phyloP scores from a whole-genome alignment of 495 filamentous ascomycete species.

The Gamarada debralockiae region DNA sequence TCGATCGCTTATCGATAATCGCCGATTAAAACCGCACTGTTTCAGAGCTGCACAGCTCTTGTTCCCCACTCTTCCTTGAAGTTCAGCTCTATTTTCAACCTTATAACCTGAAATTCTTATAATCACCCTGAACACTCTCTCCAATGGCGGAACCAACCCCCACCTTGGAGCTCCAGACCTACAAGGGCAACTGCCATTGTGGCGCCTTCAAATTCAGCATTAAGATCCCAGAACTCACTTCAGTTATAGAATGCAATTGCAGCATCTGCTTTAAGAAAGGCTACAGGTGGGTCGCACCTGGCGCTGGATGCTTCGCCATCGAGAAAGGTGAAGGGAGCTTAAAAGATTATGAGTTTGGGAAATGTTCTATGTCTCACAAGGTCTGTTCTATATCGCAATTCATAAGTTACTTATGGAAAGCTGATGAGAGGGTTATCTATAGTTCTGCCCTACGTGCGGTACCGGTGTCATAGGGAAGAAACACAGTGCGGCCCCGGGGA shows the following conservation, averaged over 20 bases:
- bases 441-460: conserved; percentile 21
- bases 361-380: no score
- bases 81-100: no score
- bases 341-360: conserved; percentile 19
- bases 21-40: no score
- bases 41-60: no score
- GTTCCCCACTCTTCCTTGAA: no score
- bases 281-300: conserved; percentile 34
- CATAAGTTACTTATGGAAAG: no score
- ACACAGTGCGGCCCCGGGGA: no score
- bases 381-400: no score
- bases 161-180: conserved; percentile 40
- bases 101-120: no score
- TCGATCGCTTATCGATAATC: no score
- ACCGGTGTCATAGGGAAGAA: conserved; percentile 9
- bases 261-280: conserved; percentile 46
- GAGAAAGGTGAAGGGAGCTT: conserved; percentile 11
- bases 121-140: no score
- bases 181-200: conserved; percentile 57
- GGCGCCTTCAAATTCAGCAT: conserved; percentile 42
- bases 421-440: conserved; percentile 13
- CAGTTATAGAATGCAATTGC: conserved; percentile 42
- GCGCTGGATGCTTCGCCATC: conserved; percentile 27
- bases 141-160: no score
- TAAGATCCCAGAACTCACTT: conserved; percentile 37